phyloP scores from a whole-genome alignment of 1,284 basidiomycete species.

The Malassezia caprae region DNA sequence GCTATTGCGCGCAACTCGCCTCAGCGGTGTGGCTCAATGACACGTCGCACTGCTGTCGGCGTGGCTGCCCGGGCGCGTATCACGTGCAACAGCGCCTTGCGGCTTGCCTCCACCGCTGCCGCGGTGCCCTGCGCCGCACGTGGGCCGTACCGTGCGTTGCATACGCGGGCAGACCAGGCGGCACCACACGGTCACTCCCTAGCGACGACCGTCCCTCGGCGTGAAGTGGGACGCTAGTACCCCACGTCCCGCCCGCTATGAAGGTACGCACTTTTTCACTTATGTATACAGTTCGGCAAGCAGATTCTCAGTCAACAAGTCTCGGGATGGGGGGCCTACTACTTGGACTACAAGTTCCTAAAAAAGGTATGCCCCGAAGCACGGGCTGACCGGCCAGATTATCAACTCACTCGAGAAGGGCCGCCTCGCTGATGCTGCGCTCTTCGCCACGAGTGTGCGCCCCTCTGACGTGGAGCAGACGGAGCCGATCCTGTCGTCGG shows the following conservation, averaged over 20 bases:
- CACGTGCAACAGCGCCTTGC: constrained; percentile 4
- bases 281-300: constrained; percentile 68
- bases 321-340: constrained; percentile 90
- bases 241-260: constrained; percentile 5
- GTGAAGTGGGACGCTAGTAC: neutral
- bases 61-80: constrained; percentile 10
- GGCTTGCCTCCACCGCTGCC: neutral
- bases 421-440: constrained; percentile 75
- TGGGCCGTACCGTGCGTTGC: neutral
- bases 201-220: neutral
- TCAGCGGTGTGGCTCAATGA: neutral
- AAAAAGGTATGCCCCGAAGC: constrained; percentile 57
- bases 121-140: neutral
- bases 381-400: constrained; percentile 53
- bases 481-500: constrained; percentile 24
- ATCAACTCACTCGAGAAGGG: constrained; percentile 94
- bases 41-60: neutral
- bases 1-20: neutral
- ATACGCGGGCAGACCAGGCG: neutral
- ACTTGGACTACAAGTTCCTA: constrained; percentile 95
- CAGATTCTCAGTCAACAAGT: constrained; percentile 92
- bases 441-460: constrained; percentile 70
- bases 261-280: constrained; percentile 7
- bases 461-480: constrained; percentile 49
- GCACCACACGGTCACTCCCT: neutral